Conservation (phyloP, 2,329 filamentous ascomycete genomes). For the Cryphonectria naterciae region DNA sequence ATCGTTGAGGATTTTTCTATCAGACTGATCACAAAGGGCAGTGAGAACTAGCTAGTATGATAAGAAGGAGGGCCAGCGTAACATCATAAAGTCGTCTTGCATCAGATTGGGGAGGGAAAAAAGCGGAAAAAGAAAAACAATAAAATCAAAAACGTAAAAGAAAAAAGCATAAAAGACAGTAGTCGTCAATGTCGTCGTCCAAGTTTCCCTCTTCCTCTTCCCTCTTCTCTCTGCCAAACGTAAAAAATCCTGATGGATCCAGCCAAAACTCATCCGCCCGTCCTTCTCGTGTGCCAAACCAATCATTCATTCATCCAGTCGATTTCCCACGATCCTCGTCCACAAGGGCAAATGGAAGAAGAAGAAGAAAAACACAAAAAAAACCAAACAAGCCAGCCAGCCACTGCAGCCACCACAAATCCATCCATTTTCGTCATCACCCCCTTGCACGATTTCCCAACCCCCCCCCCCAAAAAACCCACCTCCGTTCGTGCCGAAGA, state of each 20-base stretch:
- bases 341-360: neutral
- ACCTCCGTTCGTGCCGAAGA: neutral
- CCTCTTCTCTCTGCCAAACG: neutral
- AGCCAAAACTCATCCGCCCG: neutral
- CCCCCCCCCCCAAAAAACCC: neutral
- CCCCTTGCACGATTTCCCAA: neutral
- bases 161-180: neutral
- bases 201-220: neutral
- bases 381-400: neutral
- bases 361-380: neutral
- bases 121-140: neutral
- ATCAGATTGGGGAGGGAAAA: neutral
- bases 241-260: neutral
- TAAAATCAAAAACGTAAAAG: neutral
- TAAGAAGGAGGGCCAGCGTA: neutral
- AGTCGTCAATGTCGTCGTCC: neutral
- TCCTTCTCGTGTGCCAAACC: neutral
- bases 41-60: neutral
- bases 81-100: neutral
- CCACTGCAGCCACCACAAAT: neutral
- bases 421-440: neutral
- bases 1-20: neutral
- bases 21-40: neutral
- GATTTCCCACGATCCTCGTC: neutral
- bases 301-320: neutral